Evolutionary conservation across 2,329 filamentous ascomycete genomes (phyloP), one percentile per base, ranked within the genome.

Genomic region (Aspergillus transmontanensis): DNA sequence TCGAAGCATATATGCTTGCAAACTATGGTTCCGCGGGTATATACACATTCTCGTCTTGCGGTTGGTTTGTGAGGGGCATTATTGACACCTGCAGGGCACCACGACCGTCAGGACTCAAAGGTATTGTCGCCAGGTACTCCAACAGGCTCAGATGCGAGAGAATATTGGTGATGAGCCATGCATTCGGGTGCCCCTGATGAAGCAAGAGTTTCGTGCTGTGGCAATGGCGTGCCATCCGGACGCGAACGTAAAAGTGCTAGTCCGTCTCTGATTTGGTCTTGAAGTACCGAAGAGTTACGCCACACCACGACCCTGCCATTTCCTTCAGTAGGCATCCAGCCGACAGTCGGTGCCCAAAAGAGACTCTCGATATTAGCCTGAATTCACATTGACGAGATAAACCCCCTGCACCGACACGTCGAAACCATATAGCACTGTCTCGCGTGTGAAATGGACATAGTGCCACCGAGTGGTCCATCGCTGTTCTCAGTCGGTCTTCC

Each of bases 401-500:
- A 28, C 43, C 46, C 26, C 34, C 51, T 57, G 50, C 21, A 36
- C 23, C 36, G 32, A 26, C 21, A 21, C 16, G 26, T 46, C 14
- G 48, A 50, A 55, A 16, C 32, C 32, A 56, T 16, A 14, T 21
- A 23, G 58, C 36, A 26, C n/a, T 21, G 30, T 23, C 36, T 59
- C 16, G 34, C 50, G 28, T 45, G 23, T 21, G 16, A 56, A 21
- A 12, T 48, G 32, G 34, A 30, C 21, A 57, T 23, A 50, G 1
- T 45, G 55, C 48, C 54, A 41, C 34, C 28, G 39, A 36, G 19
- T 28, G 48, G 28, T 28, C 34, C 36, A 36, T 43, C 36, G 23
- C 11, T 23, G 23, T 21, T 21, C 21, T 91, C 84, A 97, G 77
- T 97, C 94, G 26, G 89, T 90, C 82, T 98, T 98, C 94, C 94